phyloP scores from a whole-genome alignment of 495 filamentous ascomycete species.

The Daldinia childiae region DNA sequence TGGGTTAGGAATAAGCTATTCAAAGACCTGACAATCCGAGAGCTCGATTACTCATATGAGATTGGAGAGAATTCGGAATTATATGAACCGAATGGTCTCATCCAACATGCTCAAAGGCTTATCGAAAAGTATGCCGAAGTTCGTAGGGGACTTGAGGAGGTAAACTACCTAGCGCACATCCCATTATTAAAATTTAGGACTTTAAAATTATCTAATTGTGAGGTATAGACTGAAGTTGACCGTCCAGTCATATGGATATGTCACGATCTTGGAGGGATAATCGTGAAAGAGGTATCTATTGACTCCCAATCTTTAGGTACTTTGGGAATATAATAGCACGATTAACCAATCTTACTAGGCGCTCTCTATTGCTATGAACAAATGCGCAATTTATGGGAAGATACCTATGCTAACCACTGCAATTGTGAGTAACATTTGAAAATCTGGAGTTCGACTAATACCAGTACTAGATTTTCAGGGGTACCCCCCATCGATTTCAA shows the following conservation, averaged over 20 bases:
- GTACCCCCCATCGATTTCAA: background rate
- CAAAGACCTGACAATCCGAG: background rate
- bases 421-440: background rate
- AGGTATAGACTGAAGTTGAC: background rate
- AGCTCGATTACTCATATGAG: background rate
- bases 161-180: background rate
- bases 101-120: background rate
- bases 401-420: background rate
- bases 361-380: background rate
- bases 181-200: background rate
- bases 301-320: background rate
- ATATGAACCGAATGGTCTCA: background rate
- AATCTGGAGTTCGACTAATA: background rate
- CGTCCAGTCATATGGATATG: background rate
- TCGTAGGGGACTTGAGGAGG: background rate
- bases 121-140: background rate
- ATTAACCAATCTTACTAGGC: background rate
- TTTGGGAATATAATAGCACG: background rate
- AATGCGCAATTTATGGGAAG: background rate
- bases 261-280: background rate
- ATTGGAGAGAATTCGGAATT: background rate
- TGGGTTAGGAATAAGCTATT: background rate
- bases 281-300: background rate
- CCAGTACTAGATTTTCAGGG: background rate
- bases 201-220: background rate